Evolutionary conservation across 169 alveolate genomes (phyloP), one percentile per base, ranked within the genome.

Genomic region (Eimeria sp.): DNA sequence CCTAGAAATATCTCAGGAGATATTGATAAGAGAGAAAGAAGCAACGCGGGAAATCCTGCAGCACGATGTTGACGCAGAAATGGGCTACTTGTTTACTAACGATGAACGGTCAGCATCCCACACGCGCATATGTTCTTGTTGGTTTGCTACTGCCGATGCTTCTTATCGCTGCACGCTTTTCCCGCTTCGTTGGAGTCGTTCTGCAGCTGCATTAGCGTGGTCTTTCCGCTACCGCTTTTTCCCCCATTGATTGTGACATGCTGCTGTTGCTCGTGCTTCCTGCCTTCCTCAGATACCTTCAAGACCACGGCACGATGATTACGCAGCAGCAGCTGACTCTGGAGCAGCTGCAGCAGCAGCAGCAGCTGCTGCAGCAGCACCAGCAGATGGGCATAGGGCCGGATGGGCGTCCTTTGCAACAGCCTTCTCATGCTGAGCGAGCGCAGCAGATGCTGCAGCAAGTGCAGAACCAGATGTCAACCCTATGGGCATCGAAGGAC

Each of bases 1-100:
- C 5, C 96, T 98, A 47, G 96, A 94, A 57, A 83, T 65, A 10
- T 97, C 99, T 54, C 98, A 98, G 80, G 97, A 97, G 34, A 97
- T 98, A 4, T 97, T 99, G 54, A 75, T 90, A n/a, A 97, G 98
- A 57, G 99, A 99, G 94, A 98, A 98, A 76, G 99, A 99, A 94
- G 98, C 97, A 70, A 97, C 99, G 11, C 98, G 98, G 70, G 97
- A 87, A 27, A 97, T 99, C 43, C 96, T 99, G 45, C 99, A 99
- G 89, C 95, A 98, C 51, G 96, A 98, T 65, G 98, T 99, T 34
- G 99, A 98, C 47, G 97, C 99, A 63, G 99, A 95, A 97, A 75
- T 90, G 61, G 98, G 98, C 70, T 99, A 99, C 95, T 96, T 99
- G 40, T 99, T 99, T 97, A 99, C 99, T 1, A 99, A 99, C 95